Percentiles rank a stretch among this genome's conserved stretches.
phyloP scores from a whole-genome alignment of 225 moss, liverwort and hornwort genomes.

The Neckera pumila region DNA sequence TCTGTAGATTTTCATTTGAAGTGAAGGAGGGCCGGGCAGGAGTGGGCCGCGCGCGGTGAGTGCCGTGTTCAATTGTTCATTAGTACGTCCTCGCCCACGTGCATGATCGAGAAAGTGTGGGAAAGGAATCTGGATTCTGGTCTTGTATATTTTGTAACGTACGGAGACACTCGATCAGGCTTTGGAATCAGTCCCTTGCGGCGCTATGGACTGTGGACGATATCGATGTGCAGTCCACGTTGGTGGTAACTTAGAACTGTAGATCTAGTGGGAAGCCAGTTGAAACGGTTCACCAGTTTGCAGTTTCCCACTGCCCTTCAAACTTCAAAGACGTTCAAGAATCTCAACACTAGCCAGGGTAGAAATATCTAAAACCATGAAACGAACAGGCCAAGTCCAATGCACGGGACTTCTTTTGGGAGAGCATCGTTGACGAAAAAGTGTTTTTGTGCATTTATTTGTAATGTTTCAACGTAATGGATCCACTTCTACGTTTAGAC shows the following conservation, averaged over 20 bases:
- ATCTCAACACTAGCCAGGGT: background rate
- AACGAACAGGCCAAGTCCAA: too few species aligned
- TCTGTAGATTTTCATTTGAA: too few species aligned
- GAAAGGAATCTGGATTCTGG: background rate
- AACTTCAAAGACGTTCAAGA: background rate
- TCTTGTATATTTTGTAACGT: too few species aligned
- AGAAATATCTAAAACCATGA: background rate
- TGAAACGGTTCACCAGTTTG: background rate
- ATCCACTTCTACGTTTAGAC: too few species aligned
- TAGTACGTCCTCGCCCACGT: background rate
- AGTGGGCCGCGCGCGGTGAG: background rate
- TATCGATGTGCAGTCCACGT: background rate
- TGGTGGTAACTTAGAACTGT: too few species aligned
- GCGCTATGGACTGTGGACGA: background rate
- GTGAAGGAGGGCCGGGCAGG: too few species aligned
- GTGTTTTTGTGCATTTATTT: too few species aligned
- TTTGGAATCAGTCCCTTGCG: background rate
- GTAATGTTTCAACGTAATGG: too few species aligned
- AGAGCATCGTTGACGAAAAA: too few species aligned
- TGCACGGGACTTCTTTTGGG: too few species aligned
- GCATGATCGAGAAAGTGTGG: background rate
- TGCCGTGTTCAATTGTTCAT: background rate
- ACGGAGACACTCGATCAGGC: background rate
- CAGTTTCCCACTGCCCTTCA: background rate
- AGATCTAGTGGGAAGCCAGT: too few species aligned